These are phyloP conservation scores for Vitellaria paradoxa DNA, from an alignment of 179 eudicot species.

Conservation along the genomic window DNA sequence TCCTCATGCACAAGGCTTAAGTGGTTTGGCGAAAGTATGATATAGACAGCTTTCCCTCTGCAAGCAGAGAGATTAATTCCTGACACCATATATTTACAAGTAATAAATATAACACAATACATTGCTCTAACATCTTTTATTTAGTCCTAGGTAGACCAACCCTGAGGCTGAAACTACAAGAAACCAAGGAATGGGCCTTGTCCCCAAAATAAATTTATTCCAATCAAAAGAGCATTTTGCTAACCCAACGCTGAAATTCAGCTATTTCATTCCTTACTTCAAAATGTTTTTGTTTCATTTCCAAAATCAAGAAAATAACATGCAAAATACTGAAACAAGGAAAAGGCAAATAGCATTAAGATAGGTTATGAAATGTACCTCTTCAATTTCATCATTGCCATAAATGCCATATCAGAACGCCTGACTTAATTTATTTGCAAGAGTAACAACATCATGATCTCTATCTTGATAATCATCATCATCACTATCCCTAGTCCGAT, in stretches of 20 bases:
- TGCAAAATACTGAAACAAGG: background rate
- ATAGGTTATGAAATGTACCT: constrained; percentile 42
- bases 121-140: too few relatives aligned
- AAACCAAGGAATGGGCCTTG: background rate
- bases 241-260: background rate
- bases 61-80: too few relatives aligned
- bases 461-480: constrained; percentile 96
- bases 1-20: too few relatives aligned
- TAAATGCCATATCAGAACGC: constrained; percentile 84
- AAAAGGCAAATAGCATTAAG: background rate
- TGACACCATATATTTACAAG: too few relatives aligned
- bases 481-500: constrained; percentile 80
- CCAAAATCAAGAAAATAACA: background rate
- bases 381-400: constrained; percentile 61
- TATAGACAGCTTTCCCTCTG: too few relatives aligned
- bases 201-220: background rate
- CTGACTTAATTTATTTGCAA: constrained; percentile 90
- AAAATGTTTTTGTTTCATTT: background rate
- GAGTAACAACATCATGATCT: constrained; percentile 92
- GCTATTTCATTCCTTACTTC: background rate
- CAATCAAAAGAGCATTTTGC: background rate
- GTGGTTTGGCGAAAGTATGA: too few relatives aligned
- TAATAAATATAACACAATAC: too few relatives aligned
- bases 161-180: too few relatives aligned
- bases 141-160: too few relatives aligned